Percentiles rank a stretch among this genome's conserved stretches.
Evolutionary conservation across 2,329 filamentous ascomycete genomes (phyloP).

Genomic region (Chalaropsis ovoidea): DNA sequence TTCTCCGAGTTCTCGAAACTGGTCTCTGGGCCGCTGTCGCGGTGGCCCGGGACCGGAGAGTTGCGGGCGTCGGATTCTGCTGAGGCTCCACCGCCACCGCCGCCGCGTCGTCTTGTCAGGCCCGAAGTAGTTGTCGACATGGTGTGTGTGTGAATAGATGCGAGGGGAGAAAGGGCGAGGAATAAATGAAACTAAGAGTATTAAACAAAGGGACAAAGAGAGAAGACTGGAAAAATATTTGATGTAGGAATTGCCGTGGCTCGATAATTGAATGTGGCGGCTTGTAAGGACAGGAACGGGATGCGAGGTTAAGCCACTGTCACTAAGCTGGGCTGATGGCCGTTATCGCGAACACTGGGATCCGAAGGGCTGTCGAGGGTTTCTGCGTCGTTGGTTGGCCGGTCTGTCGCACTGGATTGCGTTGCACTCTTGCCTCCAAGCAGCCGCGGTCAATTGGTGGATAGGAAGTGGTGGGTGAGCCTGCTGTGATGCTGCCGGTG

Average conservation of each 20-base stretch:
- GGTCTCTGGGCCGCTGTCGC: conserved; percentile 59
- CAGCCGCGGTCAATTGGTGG: neutral
- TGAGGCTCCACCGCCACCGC: conserved; percentile 52
- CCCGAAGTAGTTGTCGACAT: conserved; percentile 35
- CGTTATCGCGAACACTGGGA: neutral
- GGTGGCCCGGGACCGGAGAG: conserved; percentile 40
- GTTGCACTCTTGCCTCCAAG: neutral
- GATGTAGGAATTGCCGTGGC: neutral
- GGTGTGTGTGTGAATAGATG: neutral
- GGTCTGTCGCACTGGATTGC: neutral
- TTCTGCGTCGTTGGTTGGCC: neutral
- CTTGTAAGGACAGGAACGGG: neutral
- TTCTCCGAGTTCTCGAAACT: conserved; percentile 89
- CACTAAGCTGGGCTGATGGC: neutral
- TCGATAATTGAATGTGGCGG: neutral
- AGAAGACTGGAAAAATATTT: neutral
- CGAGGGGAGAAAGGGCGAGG: neutral
- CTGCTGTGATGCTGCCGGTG: too few relatives aligned
- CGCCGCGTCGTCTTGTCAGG: conserved; percentile 57
- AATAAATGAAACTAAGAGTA: neutral
- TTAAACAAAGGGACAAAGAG: neutral
- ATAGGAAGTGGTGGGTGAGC: too few relatives aligned
- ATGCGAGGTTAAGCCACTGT: neutral
- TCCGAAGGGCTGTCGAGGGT: neutral
- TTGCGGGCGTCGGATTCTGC: conserved; percentile 41